Evolutionary conservation across 1,284 basidiomycete genomes (phyloP), one percentile per base, ranked within the genome.

Genomic region (Abortiporus biennis): DNA sequence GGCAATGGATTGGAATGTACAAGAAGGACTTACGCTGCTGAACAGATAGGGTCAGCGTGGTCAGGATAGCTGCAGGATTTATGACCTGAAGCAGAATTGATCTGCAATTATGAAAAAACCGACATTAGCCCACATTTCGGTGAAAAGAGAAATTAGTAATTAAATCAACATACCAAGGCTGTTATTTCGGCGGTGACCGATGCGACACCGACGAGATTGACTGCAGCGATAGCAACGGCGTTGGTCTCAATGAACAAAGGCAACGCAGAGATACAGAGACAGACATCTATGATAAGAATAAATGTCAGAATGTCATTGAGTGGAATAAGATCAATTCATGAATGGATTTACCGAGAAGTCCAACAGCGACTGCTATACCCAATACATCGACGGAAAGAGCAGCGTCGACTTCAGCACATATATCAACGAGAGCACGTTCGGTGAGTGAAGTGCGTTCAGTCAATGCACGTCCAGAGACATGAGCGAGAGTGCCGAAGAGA

Each of bases 61-160:
- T 54, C 45, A 0, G 72, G 72, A 51, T 68, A 74, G 1, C 52
- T 47, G 56, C 73, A 75, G 17, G 49, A 48, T 16, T 57, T 17
- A 23, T 50, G 50, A 21, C 53, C 50, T 23, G 41, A 33, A 9
- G 43, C 51, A 1, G 3, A 23, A 33, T 53, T 49, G 40, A 63
- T 53, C 59, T 61, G 44, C 21, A 44, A 44, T 48, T 23, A 3
- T 17, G 11, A 4, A 3, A 16, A 23, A 11, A 40, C 24, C 48
- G 37, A 24, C 15, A 47, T 48, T 9, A 33, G 22, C 25, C 25
- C 25, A 11, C 12, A 15, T 17, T n/a, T n/a, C n/a, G n/a, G n/a
- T n/a, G n/a, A n/a, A n/a, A n/a, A n/a, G n/a, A n/a, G 15, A 15
- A 3, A 19, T 29, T 12, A 12, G 38, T 32, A 25, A 13, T 23